Percentiles rank a stretch among this genome's conserved stretches.
Conservation (phyloP, 2,329 filamentous ascomycete genomes). For the Blumeria hordei region DNA sequence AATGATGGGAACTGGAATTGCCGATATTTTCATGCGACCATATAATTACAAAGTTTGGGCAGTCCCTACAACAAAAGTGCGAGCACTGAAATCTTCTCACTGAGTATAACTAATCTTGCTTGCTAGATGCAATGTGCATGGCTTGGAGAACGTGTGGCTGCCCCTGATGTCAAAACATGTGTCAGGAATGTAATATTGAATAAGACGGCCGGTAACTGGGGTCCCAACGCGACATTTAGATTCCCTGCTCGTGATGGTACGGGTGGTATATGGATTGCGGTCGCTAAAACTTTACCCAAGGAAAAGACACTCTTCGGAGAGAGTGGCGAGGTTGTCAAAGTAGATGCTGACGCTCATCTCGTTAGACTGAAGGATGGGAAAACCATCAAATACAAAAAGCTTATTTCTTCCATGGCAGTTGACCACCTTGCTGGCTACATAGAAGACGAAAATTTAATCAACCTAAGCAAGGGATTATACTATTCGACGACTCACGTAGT, state of each 20-base stretch:
- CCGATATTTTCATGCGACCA: conserved; percentile 92
- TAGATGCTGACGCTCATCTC: conserved; percentile 65
- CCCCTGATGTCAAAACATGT: conserved; percentile 81
- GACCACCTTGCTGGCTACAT: conserved; percentile 73
- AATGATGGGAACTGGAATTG: conserved; percentile 71
- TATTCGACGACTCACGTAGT: conserved; percentile 96
- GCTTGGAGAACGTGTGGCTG: conserved; percentile 95
- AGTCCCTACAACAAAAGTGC: conserved; percentile 84
- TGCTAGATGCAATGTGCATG: conserved; percentile 90
- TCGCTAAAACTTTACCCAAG: conserved; percentile 76
- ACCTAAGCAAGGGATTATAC: conserved; percentile 72
- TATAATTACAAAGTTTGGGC: conserved; percentile 99
- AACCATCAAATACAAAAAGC: conserved; percentile 72
- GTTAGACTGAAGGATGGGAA: conserved; percentile 67
- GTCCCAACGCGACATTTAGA: conserved; percentile 91
- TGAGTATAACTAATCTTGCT: not conserved
- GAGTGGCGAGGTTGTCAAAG: conserved; percentile 59
- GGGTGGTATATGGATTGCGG: conserved; percentile 96
- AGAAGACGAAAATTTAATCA: conserved; percentile 63
- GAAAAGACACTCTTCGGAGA: conserved; percentile 82
- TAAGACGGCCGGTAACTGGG: conserved; percentile 94
- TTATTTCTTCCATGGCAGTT: conserved; percentile 89
- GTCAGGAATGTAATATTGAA: conserved; percentile 86
- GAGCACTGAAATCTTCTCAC: not conserved
- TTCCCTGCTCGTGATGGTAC: conserved; percentile 92